These are phyloP conservation scores for Acacia confusa DNA, from an alignment of 306 rosid genomes.

Conservation along the genomic window DNA sequence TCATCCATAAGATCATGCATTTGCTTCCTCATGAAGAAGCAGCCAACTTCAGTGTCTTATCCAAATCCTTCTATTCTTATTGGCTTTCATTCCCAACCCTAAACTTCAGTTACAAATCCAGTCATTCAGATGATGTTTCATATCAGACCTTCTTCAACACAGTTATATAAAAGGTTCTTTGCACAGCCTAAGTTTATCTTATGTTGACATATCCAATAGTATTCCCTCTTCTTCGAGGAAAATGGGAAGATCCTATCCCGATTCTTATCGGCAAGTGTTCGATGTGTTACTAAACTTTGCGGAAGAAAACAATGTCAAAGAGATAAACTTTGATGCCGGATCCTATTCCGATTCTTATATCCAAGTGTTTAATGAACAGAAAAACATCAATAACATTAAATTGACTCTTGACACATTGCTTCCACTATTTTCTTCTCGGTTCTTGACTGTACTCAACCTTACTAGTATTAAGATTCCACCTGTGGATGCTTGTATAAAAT, in stretches of 20 bases:
- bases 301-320: neutral
- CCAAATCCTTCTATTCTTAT: neutral
- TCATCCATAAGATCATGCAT: neutral
- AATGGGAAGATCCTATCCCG: too few relatives aligned
- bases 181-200: neutral
- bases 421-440: neutral
- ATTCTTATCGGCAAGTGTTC: neutral
- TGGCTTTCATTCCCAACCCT: constrained; percentile 3
- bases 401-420: too few relatives aligned
- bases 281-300: neutral
- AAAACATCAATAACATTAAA: too few relatives aligned
- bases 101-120: neutral
- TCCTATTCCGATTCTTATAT: too few relatives aligned
- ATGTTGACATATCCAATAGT: neutral
- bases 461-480: neutral
- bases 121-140: neutral
- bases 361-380: too few relatives aligned
- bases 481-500: neutral
- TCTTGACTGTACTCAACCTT: neutral
- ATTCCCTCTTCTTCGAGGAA: too few relatives aligned
- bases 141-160: neutral
- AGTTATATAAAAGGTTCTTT: neutral
- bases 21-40: neutral
- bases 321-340: neutral
- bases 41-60: neutral